These are phyloP conservation scores for Lactifluus volemus DNA, from an alignment of 768 basidiomycete species.

Conservation along the genomic window DNA sequence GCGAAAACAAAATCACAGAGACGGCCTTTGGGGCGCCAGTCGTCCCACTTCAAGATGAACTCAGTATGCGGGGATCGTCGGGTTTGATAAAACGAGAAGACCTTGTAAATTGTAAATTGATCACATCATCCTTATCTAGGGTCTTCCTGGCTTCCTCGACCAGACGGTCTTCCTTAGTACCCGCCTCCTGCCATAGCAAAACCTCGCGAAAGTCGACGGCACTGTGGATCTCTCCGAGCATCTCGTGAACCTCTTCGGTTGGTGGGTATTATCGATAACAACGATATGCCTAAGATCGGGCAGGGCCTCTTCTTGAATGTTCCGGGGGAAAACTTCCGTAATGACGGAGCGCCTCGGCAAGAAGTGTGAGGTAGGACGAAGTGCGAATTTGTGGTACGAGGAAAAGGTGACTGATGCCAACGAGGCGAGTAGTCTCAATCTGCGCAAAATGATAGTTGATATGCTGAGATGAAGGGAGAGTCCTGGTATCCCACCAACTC, in stretches of 20 bases:
- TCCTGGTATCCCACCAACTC: slow-evolving; percentile 53
- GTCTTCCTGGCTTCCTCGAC: slow-evolving; percentile 36
- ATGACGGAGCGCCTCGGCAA: slow-evolving; percentile 47
- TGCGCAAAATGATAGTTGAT: slow-evolving; percentile 23
- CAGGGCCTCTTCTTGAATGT: slow-evolving; percentile 47
- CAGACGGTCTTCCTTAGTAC: slow-evolving; percentile 29
- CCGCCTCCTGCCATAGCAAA: slow-evolving; percentile 57
- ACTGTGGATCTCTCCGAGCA: slow-evolving; percentile 36
- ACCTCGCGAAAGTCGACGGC: slow-evolving; percentile 66
- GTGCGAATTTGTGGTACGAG: slow-evolving; percentile 60
- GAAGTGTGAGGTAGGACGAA: slow-evolving; percentile 53
- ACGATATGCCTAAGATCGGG: slow-evolving; percentile 57
- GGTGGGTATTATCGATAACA: slow-evolving; percentile 53
- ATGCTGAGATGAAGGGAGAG: not conserved
- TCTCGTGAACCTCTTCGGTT: slow-evolving; percentile 33
- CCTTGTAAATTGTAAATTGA: slow-evolving; percentile 86
- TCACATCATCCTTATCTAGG: slow-evolving; percentile 55
- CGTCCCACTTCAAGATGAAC: slow-evolving; percentile 48
- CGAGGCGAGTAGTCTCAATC: slow-evolving; percentile 55
- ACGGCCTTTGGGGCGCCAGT: slow-evolving; percentile 79
- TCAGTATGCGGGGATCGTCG: slow-evolving; percentile 4
- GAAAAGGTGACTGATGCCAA: slow-evolving; percentile 60
- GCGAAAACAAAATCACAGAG: slow-evolving; percentile 40
- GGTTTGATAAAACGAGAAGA: slow-evolving; percentile 21
- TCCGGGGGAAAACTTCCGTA: slow-evolving; percentile 42